These are phyloP conservation scores for Sordariomycetes sp. DNA, from an alignment of 2,329 filamentous ascomycete species.

Conservation along the genomic window DNA sequence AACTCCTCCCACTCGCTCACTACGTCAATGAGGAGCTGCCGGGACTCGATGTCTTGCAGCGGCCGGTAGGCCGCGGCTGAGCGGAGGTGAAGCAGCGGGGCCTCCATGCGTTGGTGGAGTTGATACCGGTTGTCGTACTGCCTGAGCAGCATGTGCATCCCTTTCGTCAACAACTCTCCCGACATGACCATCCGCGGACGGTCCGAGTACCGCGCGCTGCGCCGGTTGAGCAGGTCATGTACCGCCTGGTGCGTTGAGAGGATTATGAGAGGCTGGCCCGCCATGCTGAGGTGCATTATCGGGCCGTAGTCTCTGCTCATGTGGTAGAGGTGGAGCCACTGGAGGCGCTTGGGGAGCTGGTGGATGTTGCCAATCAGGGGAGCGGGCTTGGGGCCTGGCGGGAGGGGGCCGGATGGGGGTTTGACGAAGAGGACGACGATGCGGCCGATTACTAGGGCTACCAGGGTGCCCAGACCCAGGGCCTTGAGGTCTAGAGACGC, in stretches of 20 bases:
- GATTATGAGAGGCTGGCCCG: conserved; percentile 10
- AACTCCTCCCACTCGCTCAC: conserved; percentile 14
- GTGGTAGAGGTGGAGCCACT: conserved; percentile 12
- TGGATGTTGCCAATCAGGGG: conserved; percentile 13
- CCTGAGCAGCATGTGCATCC: conserved; percentile 24
- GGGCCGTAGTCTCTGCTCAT: conserved; percentile 10
- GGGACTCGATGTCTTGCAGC: conserved; percentile 30
- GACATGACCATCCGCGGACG: conserved; percentile 8
- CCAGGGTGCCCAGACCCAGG: neutral
- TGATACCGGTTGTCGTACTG: conserved; percentile 23
- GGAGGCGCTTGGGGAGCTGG: conserved; percentile 20
- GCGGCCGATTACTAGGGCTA: neutral
- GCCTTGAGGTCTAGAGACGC: neutral
- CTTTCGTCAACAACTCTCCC: conserved; percentile 17
- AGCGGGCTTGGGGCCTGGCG: conserved; percentile 10
- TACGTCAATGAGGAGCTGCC: conserved; percentile 26
- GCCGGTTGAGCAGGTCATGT: conserved; percentile 10
- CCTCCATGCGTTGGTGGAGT: conserved; percentile 23
- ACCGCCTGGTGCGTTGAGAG: conserved; percentile 10
- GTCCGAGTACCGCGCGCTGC: conserved; percentile 10
- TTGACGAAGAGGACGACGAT: neutral
- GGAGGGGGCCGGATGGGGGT: conserved; percentile 6
- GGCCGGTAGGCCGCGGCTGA: conserved; percentile 20
- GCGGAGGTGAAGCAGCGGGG: conserved; percentile 15
- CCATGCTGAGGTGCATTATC: conserved; percentile 11